Evolutionary conservation across 352 stramenopile genomes (phyloP), one percentile per base, ranked within the genome.

Genomic region (Phytophthora melonis): DNA sequence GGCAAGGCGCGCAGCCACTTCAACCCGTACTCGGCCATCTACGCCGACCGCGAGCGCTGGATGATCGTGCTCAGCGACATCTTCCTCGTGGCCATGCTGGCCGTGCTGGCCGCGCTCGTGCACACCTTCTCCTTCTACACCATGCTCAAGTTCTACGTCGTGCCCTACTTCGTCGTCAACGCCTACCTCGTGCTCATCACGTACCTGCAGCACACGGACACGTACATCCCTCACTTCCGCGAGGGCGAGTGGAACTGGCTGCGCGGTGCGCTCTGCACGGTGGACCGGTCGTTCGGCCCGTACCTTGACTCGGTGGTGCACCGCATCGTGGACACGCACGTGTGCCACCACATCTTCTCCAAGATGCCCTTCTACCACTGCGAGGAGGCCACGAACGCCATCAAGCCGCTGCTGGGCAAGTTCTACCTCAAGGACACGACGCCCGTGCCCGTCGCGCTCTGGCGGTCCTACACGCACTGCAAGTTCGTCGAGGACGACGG

Each of bases 301-400:
- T 98, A 98, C 72, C 94, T 99, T 63, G 96, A 99, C 80, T 92
- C 96, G 70, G 96, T 98, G 65, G 91, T 99, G 76, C 98, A 99
- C 87, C 96, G 97, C 83, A 99, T 99, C 79, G 91, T 95, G 39
- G 96, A 98, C 86, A 99, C 97, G 43, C 98, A 99, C 84, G 97
- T 99, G 60, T 93, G 87, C 59, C 98, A 99, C 84, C 98, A 99
- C 82, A 93, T 99, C 58, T 99, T 99, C 81, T 98, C 97, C 78
- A 98, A 99, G 86, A 99, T 99, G 94, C 98, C 98, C 16, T 99
- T 98, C 80, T 99, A 99, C 90, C 96, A 99, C 82, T 97, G 97
- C 10, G 75, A 96, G 61, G 95, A 99, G 66, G 98, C 98, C 11
- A 99, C 97, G 9, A 79, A 95, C 47, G 91, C 93, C 54, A 91